These are phyloP conservation scores for Daldinia vernicosa DNA, from an alignment of 495 filamentous ascomycete species.

Conservation along the genomic window DNA sequence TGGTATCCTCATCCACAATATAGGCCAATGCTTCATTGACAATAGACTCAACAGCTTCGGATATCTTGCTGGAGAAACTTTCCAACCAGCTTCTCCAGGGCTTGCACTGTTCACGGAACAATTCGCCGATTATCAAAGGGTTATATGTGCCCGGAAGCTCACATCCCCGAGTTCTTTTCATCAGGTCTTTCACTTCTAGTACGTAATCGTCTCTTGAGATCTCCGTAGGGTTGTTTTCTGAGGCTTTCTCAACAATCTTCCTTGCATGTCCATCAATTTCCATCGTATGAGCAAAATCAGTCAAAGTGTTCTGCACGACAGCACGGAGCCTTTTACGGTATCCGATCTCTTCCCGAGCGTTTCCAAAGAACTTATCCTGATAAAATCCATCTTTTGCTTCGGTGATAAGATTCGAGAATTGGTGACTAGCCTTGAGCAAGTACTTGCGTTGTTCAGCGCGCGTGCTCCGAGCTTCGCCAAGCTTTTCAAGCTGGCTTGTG, in stretches of 20 bases:
- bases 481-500: slow-evolving; percentile 30
- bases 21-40: slow-evolving; percentile 42
- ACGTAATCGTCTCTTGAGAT: slow-evolving; percentile 45
- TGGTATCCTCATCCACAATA: slow-evolving; percentile 46
- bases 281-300: slow-evolving; percentile 48
- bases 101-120: slow-evolving; percentile 54
- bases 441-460: slow-evolving; percentile 54
- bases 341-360: background rate
- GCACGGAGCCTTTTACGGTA: slow-evolving; percentile 45
- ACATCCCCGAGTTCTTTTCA: slow-evolving; percentile 47
- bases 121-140: slow-evolving; percentile 56
- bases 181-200: slow-evolving; percentile 45
- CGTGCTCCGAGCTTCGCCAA: slow-evolving; percentile 40
- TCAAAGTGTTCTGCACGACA: slow-evolving; percentile 46
- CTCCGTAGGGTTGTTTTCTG: slow-evolving; percentile 2
- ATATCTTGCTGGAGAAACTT: slow-evolving; percentile 39
- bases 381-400: slow-evolving; percentile 45
- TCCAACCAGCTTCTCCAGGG: slow-evolving; percentile 50
- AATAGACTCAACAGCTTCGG: slow-evolving; percentile 38
- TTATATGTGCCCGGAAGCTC: slow-evolving; percentile 60
- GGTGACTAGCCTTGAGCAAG: slow-evolving; percentile 47
- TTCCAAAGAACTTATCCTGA: slow-evolving; percentile 38
- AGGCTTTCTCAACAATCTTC: slow-evolving; percentile 33
- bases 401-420: slow-evolving; percentile 37
- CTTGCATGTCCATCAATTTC: slow-evolving; percentile 42